Percentiles rank a stretch among this genome's conserved stretches.
Conservation (phyloP, 352 stramenopile species). For the Phytophthora hibernalis region DNA sequence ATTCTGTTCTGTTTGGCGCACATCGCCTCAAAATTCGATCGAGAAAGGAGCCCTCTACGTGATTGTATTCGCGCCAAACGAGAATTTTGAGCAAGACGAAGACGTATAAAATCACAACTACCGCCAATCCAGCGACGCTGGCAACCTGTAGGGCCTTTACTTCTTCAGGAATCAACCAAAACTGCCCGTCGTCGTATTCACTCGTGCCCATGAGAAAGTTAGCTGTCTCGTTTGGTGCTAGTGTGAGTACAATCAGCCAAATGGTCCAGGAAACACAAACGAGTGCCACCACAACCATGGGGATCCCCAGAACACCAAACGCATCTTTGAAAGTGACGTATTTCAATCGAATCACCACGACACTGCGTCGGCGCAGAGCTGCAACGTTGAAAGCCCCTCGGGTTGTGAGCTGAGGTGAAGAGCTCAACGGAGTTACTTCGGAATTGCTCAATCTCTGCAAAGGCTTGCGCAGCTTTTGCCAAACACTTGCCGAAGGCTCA, state of each 20-base stretch:
- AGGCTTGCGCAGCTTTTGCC: neutral
- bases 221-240: conserved; percentile 38
- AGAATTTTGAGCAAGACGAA: conserved; percentile 39
- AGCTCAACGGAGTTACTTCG: conserved; percentile 11
- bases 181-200: conserved; percentile 41
- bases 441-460: conserved; percentile 2
- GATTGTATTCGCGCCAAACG: conserved; percentile 25
- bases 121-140: conserved; percentile 19
- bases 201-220: conserved; percentile 49
- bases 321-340: conserved; percentile 35
- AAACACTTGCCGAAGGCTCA: neutral
- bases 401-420: neutral
- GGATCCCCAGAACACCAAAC: conserved; percentile 26
- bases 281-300: conserved; percentile 29
- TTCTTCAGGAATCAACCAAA: conserved; percentile 48
- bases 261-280: conserved; percentile 41
- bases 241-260: conserved; percentile 39
- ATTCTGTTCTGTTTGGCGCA: neutral
- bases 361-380: conserved; percentile 8
- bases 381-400: neutral
- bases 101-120: conserved; percentile 17
- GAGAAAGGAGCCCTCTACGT: conserved; percentile 13
- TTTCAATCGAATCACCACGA: conserved; percentile 16
- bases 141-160: conserved; percentile 5
- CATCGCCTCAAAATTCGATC: conserved; percentile 14